Conservation (phyloP, 768 basidiomycete species). For the Pleurotus ostreatus region DNA sequence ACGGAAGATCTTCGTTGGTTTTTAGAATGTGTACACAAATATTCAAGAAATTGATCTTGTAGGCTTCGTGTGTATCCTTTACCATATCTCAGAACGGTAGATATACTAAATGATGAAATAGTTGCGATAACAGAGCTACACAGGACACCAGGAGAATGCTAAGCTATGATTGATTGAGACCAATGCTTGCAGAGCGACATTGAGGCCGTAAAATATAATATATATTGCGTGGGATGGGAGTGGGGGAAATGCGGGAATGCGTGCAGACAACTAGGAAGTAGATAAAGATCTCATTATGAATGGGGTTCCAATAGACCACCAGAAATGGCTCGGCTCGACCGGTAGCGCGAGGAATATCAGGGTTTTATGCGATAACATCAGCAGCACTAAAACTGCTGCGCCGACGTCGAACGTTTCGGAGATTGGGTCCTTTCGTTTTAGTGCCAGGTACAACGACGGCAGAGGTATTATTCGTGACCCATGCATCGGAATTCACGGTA, state of each 20-base stretch:
- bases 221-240: conserved; percentile 28
- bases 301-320: neutral
- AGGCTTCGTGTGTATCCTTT: neutral
- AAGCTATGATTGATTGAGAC: conserved; percentile 2
- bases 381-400: conserved; percentile 87
- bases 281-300: conserved; percentile 11
- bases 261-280: conserved; percentile 14
- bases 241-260: conserved; percentile 22
- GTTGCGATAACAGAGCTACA: neutral
- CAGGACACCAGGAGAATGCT: neutral
- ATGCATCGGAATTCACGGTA: conserved; percentile 47
- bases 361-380: conserved; percentile 69
- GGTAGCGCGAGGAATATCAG: neutral
- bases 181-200: conserved; percentile 2
- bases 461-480: conserved; percentile 72
- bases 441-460: conserved; percentile 70
- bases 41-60: conserved; percentile 36
- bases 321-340: neutral
- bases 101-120: neutral
- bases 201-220: conserved; percentile 12
- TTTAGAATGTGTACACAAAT: conserved; percentile 85
- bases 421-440: conserved; percentile 69
- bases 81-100: neutral
- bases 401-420: conserved; percentile 69
- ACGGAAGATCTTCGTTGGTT: conserved; percentile 92